Base-by-base conservation (phyloP, 2,329 filamentous ascomycete genomes). In the Cladosporium colombiae region DNA sequence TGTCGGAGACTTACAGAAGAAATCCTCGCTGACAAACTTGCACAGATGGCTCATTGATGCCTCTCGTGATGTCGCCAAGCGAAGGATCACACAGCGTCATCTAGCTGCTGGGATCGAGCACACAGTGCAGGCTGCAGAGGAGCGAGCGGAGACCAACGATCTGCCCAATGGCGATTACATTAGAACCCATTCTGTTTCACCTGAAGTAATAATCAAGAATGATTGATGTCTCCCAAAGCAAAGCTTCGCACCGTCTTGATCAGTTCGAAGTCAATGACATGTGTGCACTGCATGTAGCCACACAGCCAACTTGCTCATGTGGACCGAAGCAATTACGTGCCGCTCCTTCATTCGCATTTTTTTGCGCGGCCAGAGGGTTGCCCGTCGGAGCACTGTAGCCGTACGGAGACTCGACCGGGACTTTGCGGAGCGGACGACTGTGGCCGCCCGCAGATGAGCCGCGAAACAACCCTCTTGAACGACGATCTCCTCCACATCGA, bases 51-150 rank as follows among this genome's bases (percentile, higher is more conserved):
- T 46, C n/a, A 46, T 46, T 10, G 40, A 46, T 46, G n/a, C 40
- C n/a, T 46, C 61, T 27, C 31, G 61, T 16, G 61, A 57, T n/a
- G 61, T 64, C 18, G 61, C 61, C 14, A 64, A 64, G 61, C 7
- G 16, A 35, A 40, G 61, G 27, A 29, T 64, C 31, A 25, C 44
- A 7, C 33, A 56, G 40, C 49, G 61, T 29, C 61, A 64, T 57
- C 46, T 64, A 21, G 25, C 49, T 35, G 61, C 61, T 55, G 40
- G 40, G 40, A 64, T 64, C 8, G 61, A 64, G 61, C 25, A 29
- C 8, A 55, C 49, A 33, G 23, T 53, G 23, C 29, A 44, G 14
- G 61, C 61, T 4, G 61, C 61, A 6, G 61, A 33, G 16, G 61
- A 31, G 7, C 53, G 61, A 29, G 61, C 61, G 21, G 61, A 64